phyloP scores from a whole-genome alignment of 345 rosid species.

The Acer negundo region DNA sequence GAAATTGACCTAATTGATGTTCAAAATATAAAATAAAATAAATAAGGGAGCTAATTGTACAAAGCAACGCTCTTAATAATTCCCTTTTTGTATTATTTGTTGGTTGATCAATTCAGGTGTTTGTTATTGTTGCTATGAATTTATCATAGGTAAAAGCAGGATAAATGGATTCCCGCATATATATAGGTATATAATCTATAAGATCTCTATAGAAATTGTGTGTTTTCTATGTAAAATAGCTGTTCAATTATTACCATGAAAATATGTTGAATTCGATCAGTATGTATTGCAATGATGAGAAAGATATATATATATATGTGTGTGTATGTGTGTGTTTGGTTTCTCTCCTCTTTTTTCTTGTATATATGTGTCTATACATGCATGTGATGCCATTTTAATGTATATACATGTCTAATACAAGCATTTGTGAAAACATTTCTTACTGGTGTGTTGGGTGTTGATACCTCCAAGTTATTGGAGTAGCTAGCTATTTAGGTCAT shows the following conservation, averaged over 20 bases:
- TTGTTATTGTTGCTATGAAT: neutral
- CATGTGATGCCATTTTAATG: neutral
- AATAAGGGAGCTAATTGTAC: too few species aligned
- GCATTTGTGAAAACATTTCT: too few species aligned
- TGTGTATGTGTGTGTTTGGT: too few species aligned
- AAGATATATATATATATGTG: too few species aligned
- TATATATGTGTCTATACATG: neutral
- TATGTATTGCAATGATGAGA: neutral
- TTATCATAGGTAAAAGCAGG: neutral
- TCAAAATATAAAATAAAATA: too few species aligned
- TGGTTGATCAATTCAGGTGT: conserved; percentile 1
- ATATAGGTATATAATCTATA: neutral
- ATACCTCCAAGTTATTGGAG: too few species aligned
- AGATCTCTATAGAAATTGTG: neutral
- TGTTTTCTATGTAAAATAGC: neutral
- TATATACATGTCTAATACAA: neutral
- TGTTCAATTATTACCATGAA: neutral
- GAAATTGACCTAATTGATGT: conserved; percentile 21
- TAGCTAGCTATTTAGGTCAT: too few species aligned
- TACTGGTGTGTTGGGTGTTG: too few species aligned
- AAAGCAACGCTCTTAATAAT: neutral
- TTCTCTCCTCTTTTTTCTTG: too few species aligned
- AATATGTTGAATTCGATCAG: too few species aligned
- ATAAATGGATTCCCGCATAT: neutral
- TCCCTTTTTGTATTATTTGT: conserved; percentile 3